Base-by-base conservation (phyloP, 192 early-diverging fungal genomes). In the Podochytrium sp. region DNA sequence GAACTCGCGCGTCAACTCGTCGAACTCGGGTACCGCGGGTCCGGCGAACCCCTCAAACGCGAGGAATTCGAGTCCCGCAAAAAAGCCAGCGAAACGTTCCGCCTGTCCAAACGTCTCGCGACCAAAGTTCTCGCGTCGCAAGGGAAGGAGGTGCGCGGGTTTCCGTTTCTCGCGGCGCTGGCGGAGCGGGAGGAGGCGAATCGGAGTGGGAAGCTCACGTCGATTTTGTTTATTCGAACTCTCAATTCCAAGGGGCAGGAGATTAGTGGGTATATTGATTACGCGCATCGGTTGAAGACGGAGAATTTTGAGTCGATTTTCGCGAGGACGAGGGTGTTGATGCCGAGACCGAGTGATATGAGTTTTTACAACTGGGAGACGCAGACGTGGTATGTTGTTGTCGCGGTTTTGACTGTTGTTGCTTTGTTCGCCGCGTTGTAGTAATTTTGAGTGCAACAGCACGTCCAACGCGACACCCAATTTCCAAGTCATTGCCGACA, bases 301-400 rank as follows among this genome's bases (percentile, higher is more conserved):
- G 88, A 89, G 67, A 85, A 86, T 67, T 89, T 89, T 75, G 88
- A 89, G 72, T 68, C 78, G 20, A 88, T 89, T 76, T 89, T 89
- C 65, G 65, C 64, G 20, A 68, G 77, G 38, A 64, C 74, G 18
- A 73, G 78, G n/a, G 51, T 65, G 2, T 57, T 89, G 55, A 51
- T 84, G 57, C 88, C 88, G 27, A 73, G 84, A 33, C 80, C 86
- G 20, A 76, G 80, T 6, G 88, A 89, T 74, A 79, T 89, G 85
- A 82, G 79, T 37, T 89, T 89, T 72, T 89, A 87, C 80, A 89
- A 89, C 72, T 89, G 88, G 88, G 88, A 89, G 64, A 89, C 88
- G 25, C 88, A 89, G 55, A 89, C 81, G 0, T 69, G 66, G 59
- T 61, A 57, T 57, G 10, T 57, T 57, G 29, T 57, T 27, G 14